Percentiles rank a stretch among this genome's conserved stretches.
These are phyloP conservation scores for Strigomonas oncopelti DNA, from an alignment of 208 protist genomes.

Conservation along the genomic window DNA sequence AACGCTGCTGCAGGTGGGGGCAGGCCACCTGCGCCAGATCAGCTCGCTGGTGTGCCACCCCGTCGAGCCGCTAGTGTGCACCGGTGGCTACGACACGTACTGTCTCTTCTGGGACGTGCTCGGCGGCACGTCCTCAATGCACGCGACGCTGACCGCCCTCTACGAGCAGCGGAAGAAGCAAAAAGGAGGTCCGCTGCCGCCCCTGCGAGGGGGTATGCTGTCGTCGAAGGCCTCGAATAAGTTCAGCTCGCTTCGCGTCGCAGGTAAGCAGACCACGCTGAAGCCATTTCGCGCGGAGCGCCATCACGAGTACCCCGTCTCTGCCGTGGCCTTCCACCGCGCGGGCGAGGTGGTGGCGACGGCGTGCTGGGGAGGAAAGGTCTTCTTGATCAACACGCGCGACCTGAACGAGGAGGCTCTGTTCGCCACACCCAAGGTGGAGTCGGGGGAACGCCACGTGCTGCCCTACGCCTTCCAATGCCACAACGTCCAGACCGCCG, in stretches of 20 bases:
- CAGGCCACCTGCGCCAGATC: conserved; percentile 52
- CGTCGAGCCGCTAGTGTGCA: conserved; percentile 43
- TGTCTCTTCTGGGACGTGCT: conserved; percentile 55
- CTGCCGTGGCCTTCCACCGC: conserved; percentile 56
- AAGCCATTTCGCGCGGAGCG: conserved; percentile 43
- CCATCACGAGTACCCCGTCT: conserved; percentile 60
- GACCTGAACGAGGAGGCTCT: conserved; percentile 3
- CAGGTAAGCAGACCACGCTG: conserved; percentile 14
- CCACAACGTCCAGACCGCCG: conserved; percentile 23
- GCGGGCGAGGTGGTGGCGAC: conserved; percentile 71
- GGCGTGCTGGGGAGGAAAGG: conserved; percentile 63
- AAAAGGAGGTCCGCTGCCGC: background rate
- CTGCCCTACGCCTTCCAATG: conserved; percentile 19
- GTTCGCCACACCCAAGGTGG: background rate
- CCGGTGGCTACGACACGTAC: conserved; percentile 50
- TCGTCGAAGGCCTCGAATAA: conserved; percentile 7
- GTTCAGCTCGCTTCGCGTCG: conserved; percentile 9
- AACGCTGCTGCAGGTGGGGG: conserved; percentile 53
- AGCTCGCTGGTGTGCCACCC: conserved; percentile 60
- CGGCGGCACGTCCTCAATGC: conserved; percentile 14
- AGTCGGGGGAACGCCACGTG: background rate
- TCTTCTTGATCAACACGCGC: conserved; percentile 49
- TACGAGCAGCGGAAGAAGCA: conserved; percentile 4
- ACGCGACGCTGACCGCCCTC: conserved; percentile 8
- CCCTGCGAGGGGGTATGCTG: background rate